phyloP scores from a whole-genome alignment of 768 basidiomycete genomes.

The Tricholoma furcatifolium region DNA sequence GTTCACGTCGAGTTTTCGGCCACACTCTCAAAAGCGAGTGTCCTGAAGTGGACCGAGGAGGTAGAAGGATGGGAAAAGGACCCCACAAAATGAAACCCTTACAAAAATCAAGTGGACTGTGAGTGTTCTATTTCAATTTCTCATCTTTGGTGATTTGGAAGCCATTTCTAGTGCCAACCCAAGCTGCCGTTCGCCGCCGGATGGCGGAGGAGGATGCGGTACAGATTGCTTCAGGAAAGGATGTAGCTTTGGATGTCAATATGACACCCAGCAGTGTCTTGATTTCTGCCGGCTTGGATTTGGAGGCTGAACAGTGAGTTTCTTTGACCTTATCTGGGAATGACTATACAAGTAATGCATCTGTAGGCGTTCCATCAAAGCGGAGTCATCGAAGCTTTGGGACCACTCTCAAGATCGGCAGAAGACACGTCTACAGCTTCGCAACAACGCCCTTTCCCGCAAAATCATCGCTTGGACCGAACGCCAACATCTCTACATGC shows the following conservation, averaged over 20 bases:
- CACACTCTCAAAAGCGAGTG: too few species aligned
- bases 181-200: too few species aligned
- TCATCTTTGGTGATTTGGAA: neutral
- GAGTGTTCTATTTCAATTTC: neutral
- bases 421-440: too few species aligned
- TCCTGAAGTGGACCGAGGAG: conserved; percentile 2
- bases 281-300: conserved; percentile 15
- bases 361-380: too few species aligned
- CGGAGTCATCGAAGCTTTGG: too few species aligned
- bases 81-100: neutral
- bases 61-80: conserved; percentile 18
- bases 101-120: too few species aligned
- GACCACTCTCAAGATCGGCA: too few species aligned
- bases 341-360: neutral
- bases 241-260: conserved; percentile 11
- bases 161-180: neutral
- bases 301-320: conserved; percentile 22
- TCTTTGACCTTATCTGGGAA: neutral
- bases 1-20: neutral
- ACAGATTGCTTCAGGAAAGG: conserved; percentile 9
- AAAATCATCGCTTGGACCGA: too few species aligned
- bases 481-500: too few species aligned
- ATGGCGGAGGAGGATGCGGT: too few species aligned
- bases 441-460: too few species aligned
- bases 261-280: conserved; percentile 11